Base-by-base conservation (phyloP, 352 stramenopile species). In the Globisporangium perplexum region DNA sequence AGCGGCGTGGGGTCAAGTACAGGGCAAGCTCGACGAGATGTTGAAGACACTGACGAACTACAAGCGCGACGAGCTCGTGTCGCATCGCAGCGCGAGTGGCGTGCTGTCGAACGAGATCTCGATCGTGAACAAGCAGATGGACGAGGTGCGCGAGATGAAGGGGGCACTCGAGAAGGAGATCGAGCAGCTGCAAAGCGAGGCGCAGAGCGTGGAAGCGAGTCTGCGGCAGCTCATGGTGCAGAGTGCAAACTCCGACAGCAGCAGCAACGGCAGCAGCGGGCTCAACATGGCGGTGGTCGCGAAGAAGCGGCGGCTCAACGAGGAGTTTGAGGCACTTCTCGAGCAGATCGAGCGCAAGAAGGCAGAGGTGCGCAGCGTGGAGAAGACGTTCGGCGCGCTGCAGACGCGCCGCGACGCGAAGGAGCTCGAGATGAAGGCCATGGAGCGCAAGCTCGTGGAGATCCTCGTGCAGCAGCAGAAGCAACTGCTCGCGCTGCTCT, bases 391-490 rank as follows among this genome's bases (percentile, higher is more conserved):
- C 11, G 56, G 52, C 10, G 71, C 71, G 22, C 65, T 93, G 45
- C 69, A 77, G 18, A 42, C 68, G 26, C 69, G 72, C 14, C 47
- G 73, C 30, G 74, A 89, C 51, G 69, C 76, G n/a, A 93, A 93
- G 64, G 81, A 93, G 55, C 55, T 68, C 15, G 78, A 91, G 65
- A 80, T 93, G 68, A 81, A 87, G 26, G 57, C 33, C 24, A 76
- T 91, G 66, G 83, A 93, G 57, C 72, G 83, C 39, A 84, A 90
- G 55, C 65, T 93, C 17, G 83, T 93, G 2, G 77, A 91, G 65
- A 90, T 93, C 42, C 64, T 93, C 22, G 81, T 93, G 22, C 76
- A 88, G 17, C 83, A 93, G 66, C 83, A 93, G 43, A 93, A 90
- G 50, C 74, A 88, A 53, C 69, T 93, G 73, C 59, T 91, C 15